phyloP scores from a whole-genome alignment of 192 early-diverging fungal genomes.

The Diversispora epigaea region DNA sequence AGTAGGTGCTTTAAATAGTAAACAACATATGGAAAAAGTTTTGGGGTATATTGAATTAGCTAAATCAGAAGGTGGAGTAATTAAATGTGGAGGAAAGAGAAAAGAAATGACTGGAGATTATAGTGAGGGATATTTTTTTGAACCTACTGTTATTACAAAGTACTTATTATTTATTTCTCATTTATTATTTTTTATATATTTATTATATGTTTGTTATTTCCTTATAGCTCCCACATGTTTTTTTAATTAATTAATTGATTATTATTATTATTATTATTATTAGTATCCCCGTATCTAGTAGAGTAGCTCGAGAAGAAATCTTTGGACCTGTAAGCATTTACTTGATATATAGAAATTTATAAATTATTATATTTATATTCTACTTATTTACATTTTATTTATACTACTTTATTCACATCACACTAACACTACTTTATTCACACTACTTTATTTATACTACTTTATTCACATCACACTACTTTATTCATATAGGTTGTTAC shows the following conservation, averaged over 20 bases:
- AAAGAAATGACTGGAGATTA: constrained; percentile 44
- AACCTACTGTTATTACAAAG: constrained; percentile 71
- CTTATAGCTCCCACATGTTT: no score
- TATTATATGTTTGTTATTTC: neutral
- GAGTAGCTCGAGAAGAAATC: constrained; percentile 71
- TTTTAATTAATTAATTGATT: no score
- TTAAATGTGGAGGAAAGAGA: constrained; percentile 53
- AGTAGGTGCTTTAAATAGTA: constrained; percentile 63
- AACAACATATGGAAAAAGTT: constrained; percentile 71
- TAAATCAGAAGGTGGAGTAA: constrained; percentile 56
- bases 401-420: neutral
- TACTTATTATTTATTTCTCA: constrained; percentile 25
- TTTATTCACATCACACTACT: neutral
- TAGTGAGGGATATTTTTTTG: constrained; percentile 67
- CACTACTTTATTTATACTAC: no score
- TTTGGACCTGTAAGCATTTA: constrained; percentile 66
- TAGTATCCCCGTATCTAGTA: constrained; percentile 40
- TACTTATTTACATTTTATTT: neutral
- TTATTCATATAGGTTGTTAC: constrained; percentile 49
- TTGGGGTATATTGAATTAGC: constrained; percentile 65
- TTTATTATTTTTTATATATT: neutral
- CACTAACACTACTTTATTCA: no score
- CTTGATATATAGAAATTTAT: neutral
- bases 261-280: neutral
- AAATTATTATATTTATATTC: neutral